Evolutionary conservation across 305 asterid species (phyloP), one percentile per base, ranked within the genome.

Genomic region (Fraxinus sp.): DNA sequence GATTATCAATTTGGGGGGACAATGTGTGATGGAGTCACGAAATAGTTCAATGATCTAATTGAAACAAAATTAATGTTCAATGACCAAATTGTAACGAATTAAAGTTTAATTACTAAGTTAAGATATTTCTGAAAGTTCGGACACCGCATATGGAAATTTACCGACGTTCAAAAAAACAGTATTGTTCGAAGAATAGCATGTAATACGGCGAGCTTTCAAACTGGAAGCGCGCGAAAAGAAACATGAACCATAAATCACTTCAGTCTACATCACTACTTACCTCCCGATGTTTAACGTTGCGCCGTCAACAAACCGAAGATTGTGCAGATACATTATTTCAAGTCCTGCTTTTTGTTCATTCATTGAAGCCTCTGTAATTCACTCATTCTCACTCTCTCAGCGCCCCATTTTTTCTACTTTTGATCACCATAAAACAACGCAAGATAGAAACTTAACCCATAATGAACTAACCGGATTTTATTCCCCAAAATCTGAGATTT

Each of bases 191-290:
- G 76, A 14, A 71, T 71, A 6, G 24, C 11, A 71, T 71, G 76
- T 1, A 10, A 4, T 26, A 2, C 75, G 5, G 24, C 76, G 76
- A 68, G 75, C 75, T 68, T 86, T 82, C 37, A 68, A 77, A 9
- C 14, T 79, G 77, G 78, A 81, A 85, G 22, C 10, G 85, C 86
- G 83, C 82, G 30, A 9, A 77, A 57, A 39, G 78, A 87, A 81
- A 9, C 87, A 88, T 88, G 93, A 87, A 49, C 84, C 36, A 43
- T 30, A 87, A 78, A 36, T 83, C 41, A 32, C 79, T 57, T 49
- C 68, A 68, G 13, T 77, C 52, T 86, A 78, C 11, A 49, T 22
- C 43, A 28, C n/a, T 4, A 28, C 39, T 68, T 13, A 5, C 18
- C 18, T 24, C 75, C 32, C 85, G 71, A 90, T 90, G 93, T 83